Evolutionary conservation across 2,329 filamentous ascomycete genomes (phyloP).

Genomic region (Chrysoporthe deuterocubensis): DNA sequence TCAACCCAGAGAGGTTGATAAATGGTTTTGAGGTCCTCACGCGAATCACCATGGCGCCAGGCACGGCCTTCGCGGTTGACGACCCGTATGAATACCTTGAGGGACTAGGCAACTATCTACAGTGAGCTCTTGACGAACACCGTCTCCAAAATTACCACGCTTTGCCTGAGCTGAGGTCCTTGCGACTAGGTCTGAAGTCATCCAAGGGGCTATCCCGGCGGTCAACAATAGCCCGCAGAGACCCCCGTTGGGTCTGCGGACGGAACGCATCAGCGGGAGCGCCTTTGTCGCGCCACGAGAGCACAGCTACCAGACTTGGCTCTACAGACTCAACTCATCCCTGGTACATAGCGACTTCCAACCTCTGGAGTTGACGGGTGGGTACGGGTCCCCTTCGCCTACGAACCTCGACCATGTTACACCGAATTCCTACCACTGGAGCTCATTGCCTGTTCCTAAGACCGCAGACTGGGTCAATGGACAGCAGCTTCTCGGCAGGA

Average conservation of each 20-base stretch:
- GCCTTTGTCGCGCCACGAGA: slow-evolving; percentile 55
- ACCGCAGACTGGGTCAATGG: slow-evolving; percentile 44
- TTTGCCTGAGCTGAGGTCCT: background rate
- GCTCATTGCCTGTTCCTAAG: slow-evolving; percentile 60
- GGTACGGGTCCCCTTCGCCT: slow-evolving; percentile 11
- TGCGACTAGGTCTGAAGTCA: slow-evolving; percentile 50
- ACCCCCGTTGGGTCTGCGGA: slow-evolving; percentile 65
- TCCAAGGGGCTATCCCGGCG: slow-evolving; percentile 63
- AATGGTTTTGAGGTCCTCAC: background rate
- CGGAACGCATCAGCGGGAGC: slow-evolving; percentile 60
- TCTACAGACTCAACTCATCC: slow-evolving; percentile 54
- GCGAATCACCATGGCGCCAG: slow-evolving; percentile 18
- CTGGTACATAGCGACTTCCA: slow-evolving; percentile 50
- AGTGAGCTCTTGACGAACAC: slow-evolving; percentile 17
- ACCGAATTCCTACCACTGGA: slow-evolving; percentile 49
- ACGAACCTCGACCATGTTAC: slow-evolving; percentile 7
- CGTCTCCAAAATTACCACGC: background rate
- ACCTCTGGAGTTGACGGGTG: slow-evolving; percentile 50
- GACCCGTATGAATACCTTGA: slow-evolving; percentile 29
- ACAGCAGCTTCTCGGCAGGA: slow-evolving; percentile 67
- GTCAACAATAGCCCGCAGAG: slow-evolving; percentile 69
- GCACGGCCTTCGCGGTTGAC: slow-evolving; percentile 27
- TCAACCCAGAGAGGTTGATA: too few relatives aligned
- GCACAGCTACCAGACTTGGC: slow-evolving; percentile 56
- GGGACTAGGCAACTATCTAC: slow-evolving; percentile 31